phyloP scores from a whole-genome alignment of 2,329 filamentous ascomycete genomes.

The Botrytis galanthina region DNA sequence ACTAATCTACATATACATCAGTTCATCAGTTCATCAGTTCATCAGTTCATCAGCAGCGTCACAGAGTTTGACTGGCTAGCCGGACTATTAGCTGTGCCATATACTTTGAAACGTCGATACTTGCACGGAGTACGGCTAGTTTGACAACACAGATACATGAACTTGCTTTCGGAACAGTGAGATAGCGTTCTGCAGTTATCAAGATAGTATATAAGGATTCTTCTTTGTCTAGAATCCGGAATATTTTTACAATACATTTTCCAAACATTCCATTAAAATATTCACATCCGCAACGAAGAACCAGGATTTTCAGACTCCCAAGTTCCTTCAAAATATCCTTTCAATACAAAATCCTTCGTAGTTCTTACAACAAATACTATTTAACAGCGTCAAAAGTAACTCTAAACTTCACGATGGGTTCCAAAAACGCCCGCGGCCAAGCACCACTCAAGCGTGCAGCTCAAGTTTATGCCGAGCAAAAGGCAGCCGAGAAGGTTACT shows the following conservation, averaged over 20 bases:
- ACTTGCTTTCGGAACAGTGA: neutral
- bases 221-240: neutral
- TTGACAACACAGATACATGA: neutral
- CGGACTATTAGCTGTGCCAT: neutral
- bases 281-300: neutral
- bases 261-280: neutral
- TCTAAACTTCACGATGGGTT: neutral
- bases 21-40: too few species aligned
- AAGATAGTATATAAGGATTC: neutral
- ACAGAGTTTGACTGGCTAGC: neutral
- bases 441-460: neutral
- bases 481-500: neutral
- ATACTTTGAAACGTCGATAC: neutral
- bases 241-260: neutral
- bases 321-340: neutral
- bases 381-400: neutral
- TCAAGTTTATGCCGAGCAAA: neutral
- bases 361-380: neutral
- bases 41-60: neutral
- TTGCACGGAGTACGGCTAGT: neutral
- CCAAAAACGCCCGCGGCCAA: neutral
- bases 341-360: neutral
- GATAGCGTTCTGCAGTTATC: neutral
- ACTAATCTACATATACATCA: neutral
- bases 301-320: neutral